Base-by-base conservation (phyloP, 345 rosid species). In the Cochlearia excelsa region DNA sequence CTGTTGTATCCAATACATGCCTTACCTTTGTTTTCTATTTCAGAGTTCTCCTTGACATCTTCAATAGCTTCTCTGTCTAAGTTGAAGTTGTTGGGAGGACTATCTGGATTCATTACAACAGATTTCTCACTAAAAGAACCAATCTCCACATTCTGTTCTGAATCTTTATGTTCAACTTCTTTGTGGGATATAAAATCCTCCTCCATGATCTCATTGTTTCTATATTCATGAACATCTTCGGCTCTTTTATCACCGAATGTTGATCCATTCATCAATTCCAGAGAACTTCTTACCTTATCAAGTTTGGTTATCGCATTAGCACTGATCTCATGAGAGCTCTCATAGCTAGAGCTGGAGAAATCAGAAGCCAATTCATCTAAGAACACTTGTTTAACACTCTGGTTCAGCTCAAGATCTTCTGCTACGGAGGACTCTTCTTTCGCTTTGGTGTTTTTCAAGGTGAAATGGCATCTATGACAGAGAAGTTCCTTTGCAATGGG, bases 401-500 rank as follows among this genome's bases (percentile, higher is more conserved):
- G 6, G 2, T 54, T 46, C 26, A 16, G 2, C 47, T 57, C 74
- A 71, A 74, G 66, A 3, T 52, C 55, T 16, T 78, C 61, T 45
- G 79, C 57, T 27, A 84, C 63, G 41, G 79, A 63, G 6, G 43
- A 11, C 1, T 71, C 75, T 11, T 71, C 75, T 58, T 71, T 71
- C 30, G n/a, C 42, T 23, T 55, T 3, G 51, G 66, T 5, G 26
- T 59, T 75, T 66, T 71, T 77, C 67, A 92, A 68, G 58, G 87
- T 54, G 62, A 87, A 86, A 30, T 82, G 95, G 45, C 98, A 92
- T 74, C 81, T 88, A 74, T 83, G 88, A 78, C 98, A 92, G 30
- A 92, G 78, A 50, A 84, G 71, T 54, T 80, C 84, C 62, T 74
- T 77, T 26, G 78, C 60, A 58, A 47, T 67, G 6, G 84, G 76